Base-by-base conservation (phyloP, 1,284 basidiomycete genomes). In the Rhodotorula sp. region DNA sequence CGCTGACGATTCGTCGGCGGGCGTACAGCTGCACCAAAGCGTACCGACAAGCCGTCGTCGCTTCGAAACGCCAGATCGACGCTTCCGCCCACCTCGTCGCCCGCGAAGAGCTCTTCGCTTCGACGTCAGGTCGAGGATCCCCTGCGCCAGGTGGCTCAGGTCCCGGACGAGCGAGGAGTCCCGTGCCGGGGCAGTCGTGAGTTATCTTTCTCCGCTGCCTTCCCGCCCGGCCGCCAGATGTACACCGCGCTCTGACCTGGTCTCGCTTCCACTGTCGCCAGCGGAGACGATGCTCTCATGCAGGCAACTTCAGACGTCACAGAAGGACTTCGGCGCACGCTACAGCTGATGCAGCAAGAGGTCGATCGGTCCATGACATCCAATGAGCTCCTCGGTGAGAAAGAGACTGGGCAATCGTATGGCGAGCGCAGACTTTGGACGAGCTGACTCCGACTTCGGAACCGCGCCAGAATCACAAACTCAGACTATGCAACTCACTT, bases 251-350 rank as follows among this genome's bases (percentile, higher is more conserved):
- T n/a, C 47, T 52, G 45, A 57, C 34, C 23, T 31, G 18, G 0
- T 1, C 34, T 15, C 38, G 6, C 19, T 31, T 12, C 14, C 55
- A 23, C 1, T 0, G 10, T 2, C 45, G 31, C 38, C 55, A 60
- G 75, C 64, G 91, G 89, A 14, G 93, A 93, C 73, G 93, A 97
- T 76, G 86, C 86, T 0, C 84, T 97, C 15, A 93, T 94, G 89
- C 89, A 88, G 75, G 88, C 92, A 34, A 92, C 89, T 69, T 87
- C 90, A 76, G 87, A 95, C 75, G 91, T 97, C 19, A 95, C 93
- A 1, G 89, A 90, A 60, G 87, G 92, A 3, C 83, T 97, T 7
- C 87, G 90, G 62, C 86, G 93, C 48, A 97, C 93, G 10, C 86
- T 93, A 43, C 85, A 84, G 26, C 83, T 92, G 15, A 92, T 97